phyloP scores from a whole-genome alignment of 805 yeast species.

The Kregervanrija fluxuum region DNA sequence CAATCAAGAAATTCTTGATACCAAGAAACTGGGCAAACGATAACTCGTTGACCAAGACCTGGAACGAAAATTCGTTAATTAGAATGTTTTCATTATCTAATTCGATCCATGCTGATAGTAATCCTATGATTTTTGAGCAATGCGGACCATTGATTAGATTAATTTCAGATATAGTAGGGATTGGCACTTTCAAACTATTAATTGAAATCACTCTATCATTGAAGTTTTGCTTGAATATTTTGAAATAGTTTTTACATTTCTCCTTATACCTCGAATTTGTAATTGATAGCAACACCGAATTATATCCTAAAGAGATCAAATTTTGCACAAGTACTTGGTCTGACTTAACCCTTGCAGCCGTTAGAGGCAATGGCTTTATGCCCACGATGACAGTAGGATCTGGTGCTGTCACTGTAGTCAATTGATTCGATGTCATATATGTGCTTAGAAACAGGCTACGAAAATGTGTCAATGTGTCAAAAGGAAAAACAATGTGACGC shows the following conservation, averaged over 20 bases:
- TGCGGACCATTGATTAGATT: slow-evolving; percentile 36
- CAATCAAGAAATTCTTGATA: slow-evolving; percentile 44
- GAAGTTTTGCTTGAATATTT: slow-evolving; percentile 20
- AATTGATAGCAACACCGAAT: slow-evolving; percentile 44
- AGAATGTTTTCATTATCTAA: slow-evolving; percentile 45
- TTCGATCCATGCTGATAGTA: slow-evolving; percentile 66
- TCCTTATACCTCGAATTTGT: slow-evolving; percentile 46
- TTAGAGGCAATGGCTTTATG: slow-evolving; percentile 35
- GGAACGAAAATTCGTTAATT: slow-evolving; percentile 46
- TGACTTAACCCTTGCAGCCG: slow-evolving; percentile 24
- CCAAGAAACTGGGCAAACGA: slow-evolving; percentile 55
- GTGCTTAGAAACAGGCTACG: no score
- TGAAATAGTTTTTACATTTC: slow-evolving; percentile 32
- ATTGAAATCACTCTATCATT: slow-evolving; percentile 4
- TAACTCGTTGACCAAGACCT: slow-evolving; percentile 53
- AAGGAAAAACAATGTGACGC: no score
- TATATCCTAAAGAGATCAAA: slow-evolving; percentile 35
- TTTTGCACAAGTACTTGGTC: slow-evolving; percentile 23
- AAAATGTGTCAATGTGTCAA: no score
- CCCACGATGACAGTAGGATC: slow-evolving; percentile 25
- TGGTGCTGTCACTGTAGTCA: no score
- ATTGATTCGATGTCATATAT: no score
- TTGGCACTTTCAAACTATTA: slow-evolving; percentile 28
- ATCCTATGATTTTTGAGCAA: slow-evolving; percentile 39
- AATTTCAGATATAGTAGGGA: slow-evolving; percentile 36